A percentile compares a stretch with the other conserved stretches of the same genome.
These are phyloP conservation scores for Talaromyces funiculosus DNA, from an alignment of 2,329 filamentous ascomycete species.

Conservation along the genomic window DNA sequence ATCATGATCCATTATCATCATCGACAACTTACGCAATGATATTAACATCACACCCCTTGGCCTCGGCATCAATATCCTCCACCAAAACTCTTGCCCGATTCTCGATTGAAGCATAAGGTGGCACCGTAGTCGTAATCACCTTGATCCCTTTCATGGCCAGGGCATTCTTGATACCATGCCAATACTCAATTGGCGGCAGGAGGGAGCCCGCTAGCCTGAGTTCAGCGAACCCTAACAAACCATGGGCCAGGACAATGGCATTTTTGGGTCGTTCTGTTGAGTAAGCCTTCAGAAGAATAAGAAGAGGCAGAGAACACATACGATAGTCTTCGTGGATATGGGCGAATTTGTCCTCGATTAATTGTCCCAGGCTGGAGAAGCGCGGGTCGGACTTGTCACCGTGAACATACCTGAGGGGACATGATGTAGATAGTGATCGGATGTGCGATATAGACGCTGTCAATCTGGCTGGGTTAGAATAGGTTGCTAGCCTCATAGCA, in stretches of 20 bases:
- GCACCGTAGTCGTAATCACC: constrained; percentile 57
- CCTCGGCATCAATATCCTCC: constrained; percentile 48
- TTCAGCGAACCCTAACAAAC: constrained; percentile 62
- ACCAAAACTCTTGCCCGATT: constrained; percentile 50
- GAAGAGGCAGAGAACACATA: constrained; percentile 20
- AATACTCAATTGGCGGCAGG: constrained; percentile 57
- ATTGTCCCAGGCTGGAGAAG: constrained; percentile 46
- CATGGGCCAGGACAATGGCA: constrained; percentile 59
- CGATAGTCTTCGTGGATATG: constrained; percentile 54
- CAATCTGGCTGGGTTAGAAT: neutral
- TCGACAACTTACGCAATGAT: constrained; percentile 53
- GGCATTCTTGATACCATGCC: constrained; percentile 59
- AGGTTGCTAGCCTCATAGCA: constrained; percentile 6
- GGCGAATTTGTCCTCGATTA: constrained; percentile 59
- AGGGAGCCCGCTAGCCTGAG: constrained; percentile 49
- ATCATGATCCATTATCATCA: too few relatives aligned
- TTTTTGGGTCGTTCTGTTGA: constrained; percentile 46
- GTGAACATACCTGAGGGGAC: neutral
- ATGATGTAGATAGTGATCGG: neutral
- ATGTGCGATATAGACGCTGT: neutral
- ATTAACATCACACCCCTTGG: constrained; percentile 55
- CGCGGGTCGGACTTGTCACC: constrained; percentile 39
- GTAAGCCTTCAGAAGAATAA: too few relatives aligned
- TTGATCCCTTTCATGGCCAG: constrained; percentile 52
- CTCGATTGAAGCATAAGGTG: constrained; percentile 56